Percentiles rank a stretch among this genome's conserved stretches.
These are phyloP conservation scores for Russula dissimulans DNA, from an alignment of 768 basidiomycete genomes.

Conservation along the genomic window DNA sequence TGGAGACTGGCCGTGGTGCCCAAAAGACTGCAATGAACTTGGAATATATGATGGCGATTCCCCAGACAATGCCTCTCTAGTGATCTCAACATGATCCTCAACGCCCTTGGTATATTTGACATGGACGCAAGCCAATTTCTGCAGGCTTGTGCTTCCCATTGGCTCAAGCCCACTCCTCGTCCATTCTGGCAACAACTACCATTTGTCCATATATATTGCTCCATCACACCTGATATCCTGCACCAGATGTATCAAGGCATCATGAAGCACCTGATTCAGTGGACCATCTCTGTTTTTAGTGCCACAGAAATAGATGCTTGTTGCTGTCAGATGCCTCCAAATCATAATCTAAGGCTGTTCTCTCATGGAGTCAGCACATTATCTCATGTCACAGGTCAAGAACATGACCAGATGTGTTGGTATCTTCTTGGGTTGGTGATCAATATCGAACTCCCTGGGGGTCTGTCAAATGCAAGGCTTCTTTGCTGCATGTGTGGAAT, in stretches of 20 bases:
- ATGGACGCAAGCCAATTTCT: no score
- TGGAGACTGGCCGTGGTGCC: no score
- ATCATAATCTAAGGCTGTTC: constrained; percentile 30
- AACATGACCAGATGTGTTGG: constrained; percentile 28
- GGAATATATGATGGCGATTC: no score
- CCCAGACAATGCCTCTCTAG: no score
- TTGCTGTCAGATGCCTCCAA: constrained; percentile 27
- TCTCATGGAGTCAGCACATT: constrained; percentile 29
- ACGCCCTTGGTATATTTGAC: no score
- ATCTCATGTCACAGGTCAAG: constrained; percentile 28
- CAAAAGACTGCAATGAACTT: no score
- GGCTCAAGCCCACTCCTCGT: neutral
- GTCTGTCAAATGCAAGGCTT: neutral
- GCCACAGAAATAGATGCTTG: constrained; percentile 31
- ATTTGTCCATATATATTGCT: neutral
- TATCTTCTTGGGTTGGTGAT: constrained; percentile 3
- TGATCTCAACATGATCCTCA: neutral
- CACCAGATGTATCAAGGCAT: constrained; percentile 21
- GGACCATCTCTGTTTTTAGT: constrained; percentile 24
- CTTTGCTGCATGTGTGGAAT: neutral
- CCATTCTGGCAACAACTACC: neutral
- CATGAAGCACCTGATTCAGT: constrained; percentile 25
- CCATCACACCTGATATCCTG: neutral
- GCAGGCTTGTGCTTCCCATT: no score
- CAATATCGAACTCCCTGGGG: neutral